Evolutionary conservation across 1,284 basidiomycete genomes (phyloP).

Genomic region (Ceratobasidium sp.): DNA sequence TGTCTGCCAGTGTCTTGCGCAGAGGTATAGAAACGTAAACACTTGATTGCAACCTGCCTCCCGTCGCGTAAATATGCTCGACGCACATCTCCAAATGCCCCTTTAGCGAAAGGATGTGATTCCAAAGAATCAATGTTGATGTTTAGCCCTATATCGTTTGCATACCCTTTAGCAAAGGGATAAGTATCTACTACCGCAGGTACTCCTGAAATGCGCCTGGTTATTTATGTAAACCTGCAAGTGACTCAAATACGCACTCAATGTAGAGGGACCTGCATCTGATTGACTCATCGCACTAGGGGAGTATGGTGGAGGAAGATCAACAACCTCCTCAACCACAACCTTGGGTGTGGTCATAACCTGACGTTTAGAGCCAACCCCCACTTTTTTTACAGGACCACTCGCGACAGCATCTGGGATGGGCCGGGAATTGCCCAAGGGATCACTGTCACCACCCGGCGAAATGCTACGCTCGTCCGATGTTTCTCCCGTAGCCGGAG

Average conservation of each 20-base stretch:
- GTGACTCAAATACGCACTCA: neutral
- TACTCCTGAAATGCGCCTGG: neutral
- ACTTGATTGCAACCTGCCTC: conserved; percentile 20
- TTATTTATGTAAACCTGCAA: neutral
- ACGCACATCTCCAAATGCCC: conserved; percentile 24
- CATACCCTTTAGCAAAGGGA: conserved; percentile 30
- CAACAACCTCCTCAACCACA: too few species aligned
- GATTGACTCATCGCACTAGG: too few species aligned
- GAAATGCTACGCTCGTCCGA: too few species aligned
- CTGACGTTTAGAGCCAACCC: too few species aligned
- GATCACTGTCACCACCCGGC: too few species aligned
- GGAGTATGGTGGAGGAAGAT: too few species aligned
- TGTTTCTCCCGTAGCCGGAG: too few species aligned
- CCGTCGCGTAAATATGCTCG: conserved; percentile 12
- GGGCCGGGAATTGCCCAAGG: too few species aligned
- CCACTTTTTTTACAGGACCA: too few species aligned
- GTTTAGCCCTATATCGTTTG: conserved; percentile 19
- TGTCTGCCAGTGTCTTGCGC: conserved; percentile 27
- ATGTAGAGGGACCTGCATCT: conserved; percentile 4
- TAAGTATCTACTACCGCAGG: conserved; percentile 20
- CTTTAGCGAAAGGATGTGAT: conserved; percentile 9
- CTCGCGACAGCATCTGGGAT: too few species aligned
- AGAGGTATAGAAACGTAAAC: conserved; percentile 25
- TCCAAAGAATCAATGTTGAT: conserved; percentile 24
- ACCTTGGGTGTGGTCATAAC: too few species aligned